phyloP scores from a whole-genome alignment of 208 protist genomes.

The Acanthamoeba pearcei region DNA sequence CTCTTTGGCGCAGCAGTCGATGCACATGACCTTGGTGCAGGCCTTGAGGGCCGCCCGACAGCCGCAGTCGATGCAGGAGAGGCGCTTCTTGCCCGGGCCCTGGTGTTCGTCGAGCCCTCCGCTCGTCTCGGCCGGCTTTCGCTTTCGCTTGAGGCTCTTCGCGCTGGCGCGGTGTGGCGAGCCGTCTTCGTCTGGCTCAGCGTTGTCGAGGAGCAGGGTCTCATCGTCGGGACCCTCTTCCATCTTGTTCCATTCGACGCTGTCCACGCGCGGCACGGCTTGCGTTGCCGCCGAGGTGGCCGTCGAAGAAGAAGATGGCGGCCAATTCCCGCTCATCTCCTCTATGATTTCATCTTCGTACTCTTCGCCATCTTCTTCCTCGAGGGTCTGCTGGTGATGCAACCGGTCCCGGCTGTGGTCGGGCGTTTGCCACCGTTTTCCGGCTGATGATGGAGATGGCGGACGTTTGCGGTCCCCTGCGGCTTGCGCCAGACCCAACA shows the following conservation, averaged over 20 bases:
- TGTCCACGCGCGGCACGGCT: neutral
- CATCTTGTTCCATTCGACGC: constrained; percentile 20
- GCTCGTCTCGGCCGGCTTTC: neutral
- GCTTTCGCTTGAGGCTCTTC: constrained; percentile 40
- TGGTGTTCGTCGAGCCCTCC: neutral
- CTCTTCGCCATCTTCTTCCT: neutral
- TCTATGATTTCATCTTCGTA: constrained; percentile 40
- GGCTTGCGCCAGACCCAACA: constrained; percentile 11
- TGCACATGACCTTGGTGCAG: constrained; percentile 68
- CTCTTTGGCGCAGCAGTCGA: constrained; percentile 50
- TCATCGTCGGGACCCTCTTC: constrained; percentile 14
- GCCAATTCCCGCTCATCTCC: constrained; percentile 5
- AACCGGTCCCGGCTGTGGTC: neutral
- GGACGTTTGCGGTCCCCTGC: neutral
- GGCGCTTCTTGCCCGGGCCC: constrained; percentile 1
- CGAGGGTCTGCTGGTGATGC: neutral
- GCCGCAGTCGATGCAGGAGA: constrained; percentile 57
- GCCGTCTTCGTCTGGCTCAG: neutral
- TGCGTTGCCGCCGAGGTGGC: neutral
- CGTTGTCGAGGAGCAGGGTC: neutral
- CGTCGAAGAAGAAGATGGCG: neutral
- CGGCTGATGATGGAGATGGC: neutral
- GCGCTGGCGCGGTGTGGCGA: neutral
- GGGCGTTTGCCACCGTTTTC: neutral
- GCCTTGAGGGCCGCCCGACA: constrained; percentile 29